Conservation (phyloP, 2,329 filamentous ascomycete genomes). For the Venturia oleaginea region DNA sequence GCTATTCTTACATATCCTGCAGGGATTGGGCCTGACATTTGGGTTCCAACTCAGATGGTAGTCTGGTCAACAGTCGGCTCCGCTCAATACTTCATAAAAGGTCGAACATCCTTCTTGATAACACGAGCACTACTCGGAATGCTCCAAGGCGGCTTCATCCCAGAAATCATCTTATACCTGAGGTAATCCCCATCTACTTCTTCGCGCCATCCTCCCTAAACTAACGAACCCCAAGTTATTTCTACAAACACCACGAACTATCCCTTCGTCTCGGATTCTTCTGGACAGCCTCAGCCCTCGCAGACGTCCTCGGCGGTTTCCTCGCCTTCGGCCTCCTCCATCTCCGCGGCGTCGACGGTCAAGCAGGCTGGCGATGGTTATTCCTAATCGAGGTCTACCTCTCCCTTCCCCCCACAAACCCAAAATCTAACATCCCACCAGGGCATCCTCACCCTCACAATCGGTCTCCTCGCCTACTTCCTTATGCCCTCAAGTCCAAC, state of each 20-base stretch:
- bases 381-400: conserved; percentile 15
- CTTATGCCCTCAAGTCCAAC: conserved; percentile 20
- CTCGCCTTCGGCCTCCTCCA: conserved; percentile 29
- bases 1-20: not conserved
- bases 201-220: conserved; percentile 18
- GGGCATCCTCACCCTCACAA: conserved; percentile 18
- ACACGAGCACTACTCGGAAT: conserved; percentile 38
- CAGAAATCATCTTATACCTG: conserved; percentile 18
- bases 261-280: conserved; percentile 30
- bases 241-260: conserved; percentile 28
- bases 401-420: not conserved
- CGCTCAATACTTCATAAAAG: conserved; percentile 31
- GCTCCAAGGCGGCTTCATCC: conserved; percentile 44
- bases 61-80: conserved; percentile 34
- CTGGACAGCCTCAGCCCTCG: conserved; percentile 28
- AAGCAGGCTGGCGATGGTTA: conserved; percentile 20
- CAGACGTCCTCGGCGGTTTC: conserved; percentile 26
- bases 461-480: conserved; percentile 19
- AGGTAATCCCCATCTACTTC: conserved; percentile 14
- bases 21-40: conserved; percentile 22
- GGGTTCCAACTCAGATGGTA: conserved; percentile 36
- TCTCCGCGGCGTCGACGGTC: conserved; percentile 20
- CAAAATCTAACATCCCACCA: conserved; percentile 10
- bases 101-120: conserved; percentile 32
- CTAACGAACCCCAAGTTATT: conserved; percentile 22